These are phyloP conservation scores for Pleoardoris graminearum DNA, from an alignment of 2,329 filamentous ascomycete species.

Conservation along the genomic window DNA sequence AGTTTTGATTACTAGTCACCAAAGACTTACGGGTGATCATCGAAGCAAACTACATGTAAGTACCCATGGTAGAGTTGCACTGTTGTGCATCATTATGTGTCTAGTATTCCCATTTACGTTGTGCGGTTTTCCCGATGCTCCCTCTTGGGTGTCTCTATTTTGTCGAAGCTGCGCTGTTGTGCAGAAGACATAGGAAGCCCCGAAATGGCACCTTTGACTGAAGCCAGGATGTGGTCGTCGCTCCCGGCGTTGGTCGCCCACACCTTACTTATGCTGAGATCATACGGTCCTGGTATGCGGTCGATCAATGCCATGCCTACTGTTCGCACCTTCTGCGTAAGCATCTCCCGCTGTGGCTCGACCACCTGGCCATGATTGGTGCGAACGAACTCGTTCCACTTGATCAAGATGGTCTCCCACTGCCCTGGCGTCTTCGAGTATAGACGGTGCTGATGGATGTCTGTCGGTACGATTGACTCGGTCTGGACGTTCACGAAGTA, in stretches of 20 bases:
- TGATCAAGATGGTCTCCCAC: conserved; percentile 95
- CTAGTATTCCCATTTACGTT: not conserved
- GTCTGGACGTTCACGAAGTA: conserved; percentile 97
- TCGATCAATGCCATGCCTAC: conserved; percentile 90
- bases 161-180: conserved; percentile 23
- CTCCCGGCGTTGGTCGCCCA: conserved; percentile 80
- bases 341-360: conserved; percentile 88
- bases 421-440: conserved; percentile 77
- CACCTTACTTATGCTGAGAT: conserved; percentile 79
- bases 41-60: not conserved
- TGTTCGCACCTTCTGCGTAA: conserved; percentile 81
- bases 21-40: not conserved
- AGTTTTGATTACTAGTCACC: not conserved
- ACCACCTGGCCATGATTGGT: conserved; percentile 92
- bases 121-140: conserved; percentile 15
- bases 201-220: conserved; percentile 28
- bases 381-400: conserved; percentile 89
- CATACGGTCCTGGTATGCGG: conserved; percentile 83
- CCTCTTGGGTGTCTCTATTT: conserved; percentile 20
- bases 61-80: no score
- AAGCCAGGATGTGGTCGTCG: conserved; percentile 39
- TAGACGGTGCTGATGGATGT: conserved; percentile 91
- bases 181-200: conserved; percentile 29
- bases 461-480: conserved; percentile 89
- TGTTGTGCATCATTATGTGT: not conserved